Conservation (phyloP, 768 basidiomycete genomes). For the Rhizopogon sp. region DNA sequence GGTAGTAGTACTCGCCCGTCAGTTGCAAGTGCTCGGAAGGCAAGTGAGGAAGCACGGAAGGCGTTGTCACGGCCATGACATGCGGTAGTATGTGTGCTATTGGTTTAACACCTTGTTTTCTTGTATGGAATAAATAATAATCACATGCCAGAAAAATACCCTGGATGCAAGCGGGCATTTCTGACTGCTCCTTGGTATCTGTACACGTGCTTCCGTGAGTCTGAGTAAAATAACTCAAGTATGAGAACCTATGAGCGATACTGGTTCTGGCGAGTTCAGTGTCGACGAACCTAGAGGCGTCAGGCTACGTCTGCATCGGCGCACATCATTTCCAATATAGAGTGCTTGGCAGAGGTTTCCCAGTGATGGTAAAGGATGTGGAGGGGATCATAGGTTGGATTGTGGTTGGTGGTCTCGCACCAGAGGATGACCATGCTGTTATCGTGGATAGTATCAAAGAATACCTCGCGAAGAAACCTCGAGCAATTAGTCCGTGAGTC, state of each 20-base stretch:
- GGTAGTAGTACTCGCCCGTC: conserved; percentile 30
- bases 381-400: conserved; percentile 30
- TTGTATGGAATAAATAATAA: not conserved
- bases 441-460: conserved; percentile 24
- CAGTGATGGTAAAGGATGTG: conserved; percentile 27
- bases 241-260: conserved; percentile 1
- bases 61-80: conserved; percentile 29
- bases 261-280: conserved; percentile 5
- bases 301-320: too few species aligned
- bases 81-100: not conserved
- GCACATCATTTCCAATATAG: conserved; percentile 10
- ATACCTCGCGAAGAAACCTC: conserved; percentile 13
- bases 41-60: conserved; percentile 49
- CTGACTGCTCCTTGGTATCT: conserved; percentile 39
- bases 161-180: conserved; percentile 47
- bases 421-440: conserved; percentile 27
- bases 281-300: conserved; percentile 15
- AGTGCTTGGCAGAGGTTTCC: conserved; percentile 29
- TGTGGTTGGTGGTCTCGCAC: conserved; percentile 28
- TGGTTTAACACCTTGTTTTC: not conserved
- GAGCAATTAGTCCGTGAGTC: not conserved
- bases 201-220: conserved; percentile 34
- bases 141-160: too few species aligned
- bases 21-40: conserved; percentile 41
- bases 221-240: conserved; percentile 30